Evolutionary conservation across 192 early-diverging fungal species (phyloP).

Genomic region (Paraglomus brasilianum): DNA sequence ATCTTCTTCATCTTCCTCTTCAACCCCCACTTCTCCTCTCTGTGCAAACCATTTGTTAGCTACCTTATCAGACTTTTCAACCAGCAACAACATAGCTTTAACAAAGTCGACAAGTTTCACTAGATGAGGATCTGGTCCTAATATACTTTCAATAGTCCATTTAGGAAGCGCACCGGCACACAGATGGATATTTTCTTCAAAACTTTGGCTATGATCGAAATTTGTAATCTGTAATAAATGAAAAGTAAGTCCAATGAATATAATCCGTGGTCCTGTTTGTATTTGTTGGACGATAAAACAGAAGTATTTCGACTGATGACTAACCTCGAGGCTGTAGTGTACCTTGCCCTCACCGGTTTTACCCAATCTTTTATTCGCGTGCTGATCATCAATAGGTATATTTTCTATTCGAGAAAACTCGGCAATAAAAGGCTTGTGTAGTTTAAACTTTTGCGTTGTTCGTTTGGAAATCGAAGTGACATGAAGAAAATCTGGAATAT

Average conservation of each 20-base stretch:
- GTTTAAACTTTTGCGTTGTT: constrained; percentile 32
- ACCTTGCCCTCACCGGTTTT: constrained; percentile 34
- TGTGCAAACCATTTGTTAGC: neutral
- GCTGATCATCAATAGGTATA: constrained; percentile 32
- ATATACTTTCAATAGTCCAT: constrained; percentile 41
- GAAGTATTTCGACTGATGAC: too few relatives aligned
- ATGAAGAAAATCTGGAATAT: constrained; percentile 39
- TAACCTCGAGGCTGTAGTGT: constrained; percentile 42
- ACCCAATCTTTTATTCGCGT: constrained; percentile 32
- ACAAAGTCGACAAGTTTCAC: constrained; percentile 34
- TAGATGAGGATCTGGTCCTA: constrained; percentile 28
- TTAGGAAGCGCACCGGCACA: constrained; percentile 34
- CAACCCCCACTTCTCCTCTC: too few relatives aligned
- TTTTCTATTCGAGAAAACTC: constrained; percentile 41
- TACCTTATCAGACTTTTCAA: constrained; percentile 34
- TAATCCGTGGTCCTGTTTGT: neutral
- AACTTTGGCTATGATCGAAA: constrained; percentile 16
- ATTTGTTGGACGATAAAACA: neutral
- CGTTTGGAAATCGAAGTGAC: constrained; percentile 36
- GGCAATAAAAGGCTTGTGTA: constrained; percentile 45
- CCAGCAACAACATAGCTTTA: constrained; percentile 37
- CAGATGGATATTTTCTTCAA: constrained; percentile 35
- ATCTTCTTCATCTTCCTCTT: too few relatives aligned
- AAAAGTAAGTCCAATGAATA: neutral
- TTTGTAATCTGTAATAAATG: constrained; percentile 27